Base-by-base conservation (phyloP, 2,329 filamentous ascomycete genomes). In the Diaporthe vexans region DNA sequence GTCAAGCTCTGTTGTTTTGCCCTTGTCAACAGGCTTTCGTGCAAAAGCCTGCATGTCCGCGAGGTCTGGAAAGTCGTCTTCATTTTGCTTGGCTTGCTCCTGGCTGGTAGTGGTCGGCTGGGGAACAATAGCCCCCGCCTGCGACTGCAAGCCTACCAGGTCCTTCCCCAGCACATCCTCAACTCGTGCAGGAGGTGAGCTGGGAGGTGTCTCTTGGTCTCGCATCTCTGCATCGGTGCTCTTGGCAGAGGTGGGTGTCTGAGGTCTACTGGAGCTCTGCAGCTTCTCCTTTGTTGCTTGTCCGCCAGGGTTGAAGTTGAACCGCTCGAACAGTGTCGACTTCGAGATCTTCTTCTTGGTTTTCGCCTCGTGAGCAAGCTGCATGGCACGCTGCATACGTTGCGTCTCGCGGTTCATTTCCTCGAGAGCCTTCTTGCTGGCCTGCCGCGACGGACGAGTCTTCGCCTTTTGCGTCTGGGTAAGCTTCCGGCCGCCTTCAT, bases 341-440 rank as follows among this genome's bases (percentile, higher is more conserved):
- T 95, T 97, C 9, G 93, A 92, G 77, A 98, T 94, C 85, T 95
- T 97, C 87, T 97, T 98, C 83, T 94, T 95, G 1, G 95, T 97
- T 84, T 93, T 94, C 33, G 94, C 94, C 81, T 98, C 92, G 82
- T 98, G 95, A 1, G 94, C 91, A 65, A 99, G 89, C 82, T 98
- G 96, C 90, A 98, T 94, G 80, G 94, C 97, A 77, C 97, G 90
- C 78, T 91, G 93, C 85, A 99, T 91, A 40, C 97, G 91, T 85
- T 99, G 97, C 1, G 96, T 98, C 83, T 99, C 97, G 74, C 95
- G 91, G 79, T 94, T 93, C 93, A 99, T 98, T 78, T 98, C 96
- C 81, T 98, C 94, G 56, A 98, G 82, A 0, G 97, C 97, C 84
- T 95, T 98, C 85, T 96, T 98, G 85, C 95, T 96, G 0, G 97